These are phyloP conservation scores for Kodamaea fungicola DNA, from an alignment of 1,139 yeast species.

Conservation along the genomic window DNA sequence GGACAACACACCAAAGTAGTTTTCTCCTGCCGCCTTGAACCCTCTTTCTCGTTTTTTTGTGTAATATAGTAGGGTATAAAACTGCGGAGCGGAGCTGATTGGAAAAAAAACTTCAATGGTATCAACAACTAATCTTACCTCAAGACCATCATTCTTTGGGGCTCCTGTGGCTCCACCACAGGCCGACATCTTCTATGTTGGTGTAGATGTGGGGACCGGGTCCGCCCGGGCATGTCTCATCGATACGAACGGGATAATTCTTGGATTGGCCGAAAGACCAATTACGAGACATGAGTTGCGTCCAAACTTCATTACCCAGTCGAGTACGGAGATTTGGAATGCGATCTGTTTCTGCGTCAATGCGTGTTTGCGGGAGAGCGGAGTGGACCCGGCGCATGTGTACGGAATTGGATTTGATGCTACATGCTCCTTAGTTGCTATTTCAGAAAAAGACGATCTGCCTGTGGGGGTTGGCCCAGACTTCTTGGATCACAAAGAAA, in stretches of 20 bases:
- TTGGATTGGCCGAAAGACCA: conserved; percentile 77
- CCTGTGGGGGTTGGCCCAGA: conserved; percentile 95
- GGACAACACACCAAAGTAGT: neutral
- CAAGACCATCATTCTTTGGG: conserved; percentile 39
- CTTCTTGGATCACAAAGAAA: conserved; percentile 66
- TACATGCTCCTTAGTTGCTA: conserved; percentile 88
- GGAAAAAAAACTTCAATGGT: conserved; percentile 3
- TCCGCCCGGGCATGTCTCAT: conserved; percentile 93
- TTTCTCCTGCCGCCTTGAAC: neutral
- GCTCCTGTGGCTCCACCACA: conserved; percentile 40
- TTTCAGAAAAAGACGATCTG: conserved; percentile 58
- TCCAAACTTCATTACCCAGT: conserved; percentile 74
- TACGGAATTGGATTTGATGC: conserved; percentile 96
- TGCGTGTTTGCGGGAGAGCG: conserved; percentile 67
- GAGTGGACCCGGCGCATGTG: conserved; percentile 62
- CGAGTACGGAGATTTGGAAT: conserved; percentile 91
- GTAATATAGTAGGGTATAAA: too few species aligned
- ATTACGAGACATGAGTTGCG: conserved; percentile 73
- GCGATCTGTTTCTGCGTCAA: conserved; percentile 81
- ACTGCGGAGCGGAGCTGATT: too few species aligned
- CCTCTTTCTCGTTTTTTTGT: neutral
- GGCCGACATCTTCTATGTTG: conserved; percentile 66
- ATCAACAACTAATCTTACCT: conserved; percentile 40
- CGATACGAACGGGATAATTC: conserved; percentile 76
- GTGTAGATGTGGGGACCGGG: conserved; percentile 98